Conservation (phyloP, 2,329 filamentous ascomycete species). For the Aspergillus brunneoviolaceus region DNA sequence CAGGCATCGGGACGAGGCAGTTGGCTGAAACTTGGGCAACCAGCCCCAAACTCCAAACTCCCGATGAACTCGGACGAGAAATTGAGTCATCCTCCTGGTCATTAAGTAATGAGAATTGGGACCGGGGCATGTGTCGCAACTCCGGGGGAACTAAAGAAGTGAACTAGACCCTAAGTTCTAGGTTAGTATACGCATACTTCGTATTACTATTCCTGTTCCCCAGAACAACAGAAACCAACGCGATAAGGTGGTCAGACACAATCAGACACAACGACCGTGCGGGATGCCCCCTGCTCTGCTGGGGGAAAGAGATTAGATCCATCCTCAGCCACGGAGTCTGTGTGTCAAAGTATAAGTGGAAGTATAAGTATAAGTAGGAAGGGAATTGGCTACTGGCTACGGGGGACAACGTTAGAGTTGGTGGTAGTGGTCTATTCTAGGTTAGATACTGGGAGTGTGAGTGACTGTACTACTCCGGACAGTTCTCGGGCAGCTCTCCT, state of each 20-base stretch:
- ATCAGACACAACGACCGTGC: not conserved
- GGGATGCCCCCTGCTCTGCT: not conserved
- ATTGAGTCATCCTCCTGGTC: slow-evolving; percentile 3
- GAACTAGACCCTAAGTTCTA: not conserved
- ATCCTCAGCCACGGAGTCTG: not conserved
- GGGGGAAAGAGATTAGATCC: no score
- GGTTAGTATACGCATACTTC: not conserved
- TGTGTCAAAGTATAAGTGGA: not conserved
- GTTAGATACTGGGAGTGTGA: no score
- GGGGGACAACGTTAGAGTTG: not conserved
- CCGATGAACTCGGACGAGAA: not conserved
- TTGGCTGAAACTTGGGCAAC: not conserved
- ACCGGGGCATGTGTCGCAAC: not conserved
- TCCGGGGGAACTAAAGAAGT: not conserved
- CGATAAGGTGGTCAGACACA: no score
- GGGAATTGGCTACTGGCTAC: not conserved
- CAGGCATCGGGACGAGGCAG: not conserved
- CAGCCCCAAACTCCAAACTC: not conserved
- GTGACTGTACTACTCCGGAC: no score
- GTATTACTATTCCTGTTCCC: not conserved
- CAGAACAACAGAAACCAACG: not conserved
- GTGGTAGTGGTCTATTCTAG: not conserved
- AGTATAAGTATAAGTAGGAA: not conserved
- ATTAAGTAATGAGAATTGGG: slow-evolving; percentile 14
- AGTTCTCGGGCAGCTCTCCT: not conserved